Base-by-base conservation (phyloP, 306 rosid genomes). In the Cyamopsis tetragonoloba region DNA sequence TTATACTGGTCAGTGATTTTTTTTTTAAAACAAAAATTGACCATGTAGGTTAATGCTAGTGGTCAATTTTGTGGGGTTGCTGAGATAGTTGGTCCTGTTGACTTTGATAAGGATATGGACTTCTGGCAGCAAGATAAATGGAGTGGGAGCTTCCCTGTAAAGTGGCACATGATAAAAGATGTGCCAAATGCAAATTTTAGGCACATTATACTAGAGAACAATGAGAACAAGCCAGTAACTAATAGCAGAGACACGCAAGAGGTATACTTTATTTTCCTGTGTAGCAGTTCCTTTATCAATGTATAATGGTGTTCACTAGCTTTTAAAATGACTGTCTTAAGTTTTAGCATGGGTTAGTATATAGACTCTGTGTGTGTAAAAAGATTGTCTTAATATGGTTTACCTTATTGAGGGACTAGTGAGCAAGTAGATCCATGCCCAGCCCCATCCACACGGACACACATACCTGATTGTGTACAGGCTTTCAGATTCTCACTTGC, bases 101-200 rank as follows among this genome's bases (percentile, higher is more conserved):
- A 92, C 82, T 92, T 86, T 70, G 74, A 76, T 63, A 87, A 72
- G 83, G 96, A 92, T 77, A 83, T 89, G 98, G 92, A 86, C 82
- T 92, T 92, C 68, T 92, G 98, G 98, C 98, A 92, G 84, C 98
- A 92, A 76, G 96, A 92, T 83, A 92, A 92, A 79, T 92, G 98
- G 98, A 85, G 84, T 81, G 98, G 98, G 32, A 89, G 95, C 82
- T 92, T 92, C 77, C 85, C 92, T 84, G 89, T 92, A 2, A 86
- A 82, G 84, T 92, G 98, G 98, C 98, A 89, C 79, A 71, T 92
- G 28, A 60, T 92, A 57, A 92, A 92, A 84, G 96, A 92, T 68
- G 95, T 89, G 42, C 83, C 95, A n/a, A 92, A 92, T 78, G 62
- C 75, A 71, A 84, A 79, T 81, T 88, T 89, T 76, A 79, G 98